Percentiles rank a stretch among this genome's conserved stretches.
These are phyloP conservation scores for Lipomyces oligophaga DNA, from an alignment of 805 yeast species.

Conservation along the genomic window DNA sequence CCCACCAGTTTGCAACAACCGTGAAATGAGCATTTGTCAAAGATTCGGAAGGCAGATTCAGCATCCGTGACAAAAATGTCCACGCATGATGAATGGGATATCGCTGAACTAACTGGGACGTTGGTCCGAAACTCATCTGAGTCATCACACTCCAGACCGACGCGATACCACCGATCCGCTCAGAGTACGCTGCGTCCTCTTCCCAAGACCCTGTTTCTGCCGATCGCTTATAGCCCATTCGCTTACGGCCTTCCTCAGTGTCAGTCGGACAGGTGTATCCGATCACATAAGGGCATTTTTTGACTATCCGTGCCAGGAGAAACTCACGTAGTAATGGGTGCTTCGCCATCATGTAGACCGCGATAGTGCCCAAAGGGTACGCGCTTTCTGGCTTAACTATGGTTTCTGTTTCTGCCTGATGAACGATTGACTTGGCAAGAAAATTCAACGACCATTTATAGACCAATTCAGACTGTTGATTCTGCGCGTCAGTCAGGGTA, in stretches of 20 bases:
- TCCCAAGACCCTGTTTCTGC: conserved; percentile 48
- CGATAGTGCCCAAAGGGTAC: conserved; percentile 68
- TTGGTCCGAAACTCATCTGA: conserved; percentile 41
- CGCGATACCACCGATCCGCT: conserved; percentile 80
- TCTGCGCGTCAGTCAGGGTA: conserved; percentile 49
- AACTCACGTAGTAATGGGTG: conserved; percentile 53
- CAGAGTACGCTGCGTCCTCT: conserved; percentile 68
- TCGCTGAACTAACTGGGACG: conserved; percentile 43
- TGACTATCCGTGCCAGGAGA: conserved; percentile 75
- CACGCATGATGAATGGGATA: conserved; percentile 58
- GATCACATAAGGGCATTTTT: conserved; percentile 83
- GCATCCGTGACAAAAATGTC: conserved; percentile 66
- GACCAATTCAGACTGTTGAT: conserved; percentile 44
- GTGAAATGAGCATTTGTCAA: conserved; percentile 68
- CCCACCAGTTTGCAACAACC: conserved; percentile 87
- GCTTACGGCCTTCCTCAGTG: conserved; percentile 72
- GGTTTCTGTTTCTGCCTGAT: conserved; percentile 92
- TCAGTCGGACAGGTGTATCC: conserved; percentile 75
- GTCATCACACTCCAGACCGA: conserved; percentile 77
- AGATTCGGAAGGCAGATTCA: conserved; percentile 52
- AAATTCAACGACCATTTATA: conserved; percentile 75
- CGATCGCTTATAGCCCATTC: conserved; percentile 83
- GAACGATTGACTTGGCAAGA: conserved; percentile 77
- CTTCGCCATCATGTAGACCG: conserved; percentile 50
- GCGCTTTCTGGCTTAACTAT: conserved; percentile 74